Conservation (phyloP, 2,329 filamentous ascomycete genomes). For the Fusarium falciforme region DNA sequence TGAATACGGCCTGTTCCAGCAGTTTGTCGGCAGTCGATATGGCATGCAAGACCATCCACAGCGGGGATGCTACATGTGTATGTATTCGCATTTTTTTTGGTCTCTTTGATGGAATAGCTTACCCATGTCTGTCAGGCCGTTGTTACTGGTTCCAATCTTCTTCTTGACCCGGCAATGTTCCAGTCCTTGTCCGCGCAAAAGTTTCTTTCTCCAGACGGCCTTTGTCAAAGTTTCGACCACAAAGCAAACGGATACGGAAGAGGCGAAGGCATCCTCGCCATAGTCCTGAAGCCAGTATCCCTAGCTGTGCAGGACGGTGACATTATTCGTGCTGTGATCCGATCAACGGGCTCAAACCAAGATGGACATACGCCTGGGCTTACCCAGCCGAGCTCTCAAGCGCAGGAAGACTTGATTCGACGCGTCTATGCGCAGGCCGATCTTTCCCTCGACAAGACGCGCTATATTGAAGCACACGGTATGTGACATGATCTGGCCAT, state of each 20-base stretch:
- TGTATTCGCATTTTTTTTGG: neutral
- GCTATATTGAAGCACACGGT: constrained; percentile 49
- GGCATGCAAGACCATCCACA: constrained; percentile 49
- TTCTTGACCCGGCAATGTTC: neutral
- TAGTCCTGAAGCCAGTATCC: constrained; percentile 63
- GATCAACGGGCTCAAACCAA: constrained; percentile 41
- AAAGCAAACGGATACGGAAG: constrained; percentile 48
- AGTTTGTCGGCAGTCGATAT: constrained; percentile 29
- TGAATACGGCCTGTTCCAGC: constrained; percentile 36
- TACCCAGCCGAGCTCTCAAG: constrained; percentile 41
- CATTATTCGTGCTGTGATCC: constrained; percentile 52
- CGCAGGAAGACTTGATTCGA: constrained; percentile 41
- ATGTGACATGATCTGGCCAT: neutral
- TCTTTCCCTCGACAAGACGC: constrained; percentile 36
- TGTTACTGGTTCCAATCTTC: neutral
- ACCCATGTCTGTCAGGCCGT: neutral
- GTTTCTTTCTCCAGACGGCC: constrained; percentile 50
- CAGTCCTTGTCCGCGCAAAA: neutral
- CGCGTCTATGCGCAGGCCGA: constrained; percentile 45
- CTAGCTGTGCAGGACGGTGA: constrained; percentile 57
- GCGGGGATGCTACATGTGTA: constrained; percentile 53
- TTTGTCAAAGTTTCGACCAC: constrained; percentile 47
- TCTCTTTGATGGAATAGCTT: neutral
- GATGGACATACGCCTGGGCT: constrained; percentile 57
- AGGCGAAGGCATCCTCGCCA: constrained; percentile 42